Evolutionary conservation across 176 grass and related monocot genomes (phyloP).

Genomic region (Triticum turgidum): DNA sequence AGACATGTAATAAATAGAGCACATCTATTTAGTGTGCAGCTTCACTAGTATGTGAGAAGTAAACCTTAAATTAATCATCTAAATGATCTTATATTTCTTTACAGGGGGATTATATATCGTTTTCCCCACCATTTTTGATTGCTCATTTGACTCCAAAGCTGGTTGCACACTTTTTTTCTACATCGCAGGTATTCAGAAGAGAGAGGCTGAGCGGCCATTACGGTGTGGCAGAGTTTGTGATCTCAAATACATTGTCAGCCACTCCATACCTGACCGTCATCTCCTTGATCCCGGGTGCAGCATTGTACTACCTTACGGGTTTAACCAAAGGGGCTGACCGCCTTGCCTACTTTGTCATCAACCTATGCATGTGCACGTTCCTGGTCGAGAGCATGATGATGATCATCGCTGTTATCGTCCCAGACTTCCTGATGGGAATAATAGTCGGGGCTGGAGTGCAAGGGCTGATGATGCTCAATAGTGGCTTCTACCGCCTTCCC

Average conservation of each 20-base stretch:
- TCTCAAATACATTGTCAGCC: conserved; percentile 42
- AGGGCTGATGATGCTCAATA: conserved; percentile 34
- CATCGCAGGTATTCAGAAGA: conserved; percentile 36
- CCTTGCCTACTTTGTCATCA: conserved; percentile 19
- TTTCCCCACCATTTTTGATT: no score
- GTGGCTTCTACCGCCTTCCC: conserved; percentile 42
- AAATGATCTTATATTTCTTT: no score
- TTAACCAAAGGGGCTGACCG: conserved; percentile 27
- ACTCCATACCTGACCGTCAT: conserved; percentile 30
- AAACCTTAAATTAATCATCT: no score
- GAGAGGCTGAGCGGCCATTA: conserved; percentile 53
- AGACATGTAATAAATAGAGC: no score
- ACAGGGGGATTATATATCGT: no score
- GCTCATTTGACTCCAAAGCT: not conserved
- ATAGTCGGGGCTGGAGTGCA: conserved; percentile 34
- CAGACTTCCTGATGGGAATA: conserved; percentile 54
- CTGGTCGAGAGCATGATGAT: conserved; percentile 46
- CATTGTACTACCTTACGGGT: conserved; percentile 34
- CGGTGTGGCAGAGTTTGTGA: conserved; percentile 39
- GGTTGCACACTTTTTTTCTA: not conserved
- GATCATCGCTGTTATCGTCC: conserved; percentile 18
- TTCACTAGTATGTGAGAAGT: no score
- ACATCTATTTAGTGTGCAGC: no score
- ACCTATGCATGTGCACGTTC: conserved; percentile 8
- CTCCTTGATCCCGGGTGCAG: not conserved